phyloP scores from a whole-genome alignment of 768 basidiomycete species.

The Imleria badia region DNA sequence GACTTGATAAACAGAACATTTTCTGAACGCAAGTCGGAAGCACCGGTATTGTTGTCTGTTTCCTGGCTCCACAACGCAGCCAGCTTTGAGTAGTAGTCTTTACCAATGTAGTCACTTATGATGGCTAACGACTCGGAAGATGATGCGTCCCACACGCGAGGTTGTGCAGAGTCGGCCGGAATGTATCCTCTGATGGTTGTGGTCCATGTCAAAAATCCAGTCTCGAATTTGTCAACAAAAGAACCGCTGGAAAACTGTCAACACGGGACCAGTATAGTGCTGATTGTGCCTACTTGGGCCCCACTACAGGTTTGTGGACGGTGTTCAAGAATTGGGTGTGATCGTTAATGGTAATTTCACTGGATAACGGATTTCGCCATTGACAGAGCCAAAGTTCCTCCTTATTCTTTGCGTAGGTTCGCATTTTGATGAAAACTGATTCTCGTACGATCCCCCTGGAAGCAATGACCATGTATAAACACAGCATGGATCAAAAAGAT shows the following conservation, averaged over 20 bases:
- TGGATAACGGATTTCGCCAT: slow-evolving; percentile 64
- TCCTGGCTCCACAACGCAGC: slow-evolving; percentile 78
- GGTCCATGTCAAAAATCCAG: slow-evolving; percentile 80
- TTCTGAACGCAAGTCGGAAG: slow-evolving; percentile 57
- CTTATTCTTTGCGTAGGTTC: slow-evolving; percentile 61
- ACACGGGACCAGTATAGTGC: neutral
- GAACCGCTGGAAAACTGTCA: slow-evolving; percentile 34
- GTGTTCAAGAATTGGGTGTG: slow-evolving; percentile 49
- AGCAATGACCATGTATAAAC: neutral
- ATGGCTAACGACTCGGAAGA: slow-evolving; percentile 53
- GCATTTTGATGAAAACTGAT: slow-evolving; percentile 68
- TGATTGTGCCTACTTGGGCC: slow-evolving; percentile 34
- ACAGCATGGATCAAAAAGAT: neutral
- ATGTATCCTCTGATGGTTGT: slow-evolving; percentile 61
- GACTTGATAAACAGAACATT: slow-evolving; percentile 50
- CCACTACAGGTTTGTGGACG: slow-evolving; percentile 42
- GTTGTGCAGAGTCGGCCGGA: slow-evolving; percentile 31
- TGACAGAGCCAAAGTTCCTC: slow-evolving; percentile 74
- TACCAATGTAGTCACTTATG: slow-evolving; percentile 46
- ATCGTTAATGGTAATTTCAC: slow-evolving; percentile 45
- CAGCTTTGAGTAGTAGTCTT: slow-evolving; percentile 61
- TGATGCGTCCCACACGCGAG: slow-evolving; percentile 51
- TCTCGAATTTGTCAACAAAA: slow-evolving; percentile 73
- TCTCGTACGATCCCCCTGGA: slow-evolving; percentile 66
- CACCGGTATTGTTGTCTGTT: slow-evolving; percentile 53